Base-by-base conservation (phyloP, 1,139 yeast species). In the Sugiyamaella sp. region DNA sequence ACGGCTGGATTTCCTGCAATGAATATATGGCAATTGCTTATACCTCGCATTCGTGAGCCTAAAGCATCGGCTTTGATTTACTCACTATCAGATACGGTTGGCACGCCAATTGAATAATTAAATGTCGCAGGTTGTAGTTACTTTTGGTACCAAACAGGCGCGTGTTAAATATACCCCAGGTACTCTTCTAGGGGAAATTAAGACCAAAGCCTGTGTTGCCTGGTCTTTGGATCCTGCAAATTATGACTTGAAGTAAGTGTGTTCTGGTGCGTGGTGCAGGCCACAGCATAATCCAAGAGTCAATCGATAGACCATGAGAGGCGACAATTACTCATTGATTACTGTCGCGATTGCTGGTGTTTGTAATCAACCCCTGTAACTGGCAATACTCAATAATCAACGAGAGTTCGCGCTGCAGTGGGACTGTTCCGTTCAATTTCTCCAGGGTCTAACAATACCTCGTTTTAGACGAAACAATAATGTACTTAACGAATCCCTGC, bases 111-210 rank as follows among this genome's bases (percentile, higher is more conserved):
- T 29, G 35, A 4, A 8, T 24, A 29, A 29, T 8, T 29, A 4
- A 29, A 48, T 48, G 51, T 48, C 51, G 24, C 58, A 48, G 24
- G 57, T 62, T 12, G 50, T 55, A 14, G 64, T 65, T 3, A 54
- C 51, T 5, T 59, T 56, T 46, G 57, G 58, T 16, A 54, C 61
- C 2, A 57, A 66, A 24, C 60, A 58, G 40, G 56, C 61, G 2
- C 60, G 62, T 33, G 62, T 66, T 22, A 64, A 63, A 49, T 62
- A 57, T 43, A 58, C 60, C 2, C 66, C 68, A 9, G 56, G 63
- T 4, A 65, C 67, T 3, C 51, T 65, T 19, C 44, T 66, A n/a
- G 51, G 61, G 4, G 69, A 66, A 29, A 57, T 66, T 44, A 63
- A 66, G 24, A 43, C 57, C 29, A 57, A 60, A 24, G 68, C 69